Evolutionary conservation across 208 protist genomes (phyloP).

Genomic region (Blechomonas ayalai): DNA sequence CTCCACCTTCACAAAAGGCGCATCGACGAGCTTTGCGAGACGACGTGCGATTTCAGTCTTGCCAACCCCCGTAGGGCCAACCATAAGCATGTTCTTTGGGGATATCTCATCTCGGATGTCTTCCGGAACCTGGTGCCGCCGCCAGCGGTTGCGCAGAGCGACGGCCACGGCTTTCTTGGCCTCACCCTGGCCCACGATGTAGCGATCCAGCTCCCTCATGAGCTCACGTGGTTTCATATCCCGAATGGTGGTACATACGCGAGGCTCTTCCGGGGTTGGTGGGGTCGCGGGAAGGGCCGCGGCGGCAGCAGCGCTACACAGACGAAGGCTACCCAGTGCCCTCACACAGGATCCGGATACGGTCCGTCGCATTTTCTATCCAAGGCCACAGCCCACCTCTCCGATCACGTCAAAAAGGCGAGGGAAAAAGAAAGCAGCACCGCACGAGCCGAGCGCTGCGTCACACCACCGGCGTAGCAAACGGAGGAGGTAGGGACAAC

Average conservation of each 20-base stretch:
- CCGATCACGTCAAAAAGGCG: slow-evolving; percentile 1
- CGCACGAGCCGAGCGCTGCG: no score
- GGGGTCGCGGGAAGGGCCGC: slow-evolving; percentile 20
- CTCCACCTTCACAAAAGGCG: slow-evolving; percentile 98
- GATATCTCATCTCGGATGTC: slow-evolving; percentile 91
- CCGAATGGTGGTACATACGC: slow-evolving; percentile 49
- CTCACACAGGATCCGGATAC: slow-evolving; percentile 1
- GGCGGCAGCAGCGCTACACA: slow-evolving; percentile 46
- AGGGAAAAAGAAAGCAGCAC: slow-evolving; percentile 1
- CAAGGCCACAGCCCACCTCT: background rate
- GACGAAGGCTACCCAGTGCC: no score
- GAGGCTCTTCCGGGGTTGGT: slow-evolving; percentile 6
- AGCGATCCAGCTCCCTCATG: slow-evolving; percentile 93
- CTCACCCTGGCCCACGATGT: slow-evolving; percentile 96
- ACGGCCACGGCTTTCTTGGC: slow-evolving; percentile 97
- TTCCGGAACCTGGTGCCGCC: slow-evolving; percentile 82
- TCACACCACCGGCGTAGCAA: no score
- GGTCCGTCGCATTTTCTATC: no score
- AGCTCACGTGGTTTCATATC: slow-evolving; percentile 91
- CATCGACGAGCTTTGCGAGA: slow-evolving; percentile 95
- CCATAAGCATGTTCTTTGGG: slow-evolving; percentile 95
- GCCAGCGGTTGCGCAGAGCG: slow-evolving; percentile 94
- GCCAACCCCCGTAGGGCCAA: slow-evolving; percentile 91
- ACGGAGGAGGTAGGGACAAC: no score
- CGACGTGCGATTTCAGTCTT: slow-evolving; percentile 96